These are phyloP conservation scores for Hypoxylon sp. DNA, from an alignment of 2,329 filamentous ascomycete genomes.

Conservation along the genomic window DNA sequence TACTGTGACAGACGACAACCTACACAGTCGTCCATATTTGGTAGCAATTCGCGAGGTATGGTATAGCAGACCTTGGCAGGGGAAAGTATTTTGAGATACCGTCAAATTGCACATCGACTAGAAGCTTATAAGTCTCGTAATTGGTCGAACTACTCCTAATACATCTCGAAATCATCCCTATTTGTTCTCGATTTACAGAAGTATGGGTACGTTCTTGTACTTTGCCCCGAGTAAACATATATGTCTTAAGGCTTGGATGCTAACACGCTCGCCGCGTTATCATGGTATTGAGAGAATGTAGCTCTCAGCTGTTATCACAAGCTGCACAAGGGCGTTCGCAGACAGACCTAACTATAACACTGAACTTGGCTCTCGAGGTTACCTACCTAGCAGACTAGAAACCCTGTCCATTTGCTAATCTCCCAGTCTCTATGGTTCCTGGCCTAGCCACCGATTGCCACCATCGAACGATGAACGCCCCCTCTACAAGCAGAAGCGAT, in stretches of 20 bases:
- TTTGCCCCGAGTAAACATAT: no score
- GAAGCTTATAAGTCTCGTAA: not conserved
- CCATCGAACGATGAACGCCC: not conserved
- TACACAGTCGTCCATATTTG: conserved; percentile 5
- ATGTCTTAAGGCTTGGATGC: no score
- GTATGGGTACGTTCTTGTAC: not conserved
- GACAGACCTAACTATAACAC: not conserved
- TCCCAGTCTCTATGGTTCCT: not conserved
- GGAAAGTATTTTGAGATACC: not conserved
- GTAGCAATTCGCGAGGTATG: conserved; percentile 19
- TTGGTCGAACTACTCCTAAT: not conserved
- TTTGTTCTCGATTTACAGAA: not conserved
- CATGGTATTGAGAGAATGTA: not conserved
- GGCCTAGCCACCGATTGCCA: not conserved
- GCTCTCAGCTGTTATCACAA: not conserved
- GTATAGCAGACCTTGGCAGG: conserved; percentile 5
- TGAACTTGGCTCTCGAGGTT: not conserved
- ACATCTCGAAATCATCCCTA: not conserved
- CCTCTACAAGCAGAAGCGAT: not conserved
- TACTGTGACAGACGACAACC: not conserved
- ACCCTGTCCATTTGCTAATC: no score
- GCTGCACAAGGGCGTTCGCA: not conserved
- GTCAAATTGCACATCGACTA: not conserved
- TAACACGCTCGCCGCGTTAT: no score
- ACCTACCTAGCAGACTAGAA: no score